phyloP scores from a whole-genome alignment of 169 alveolate genomes.

The Plasmodium inui region DNA sequence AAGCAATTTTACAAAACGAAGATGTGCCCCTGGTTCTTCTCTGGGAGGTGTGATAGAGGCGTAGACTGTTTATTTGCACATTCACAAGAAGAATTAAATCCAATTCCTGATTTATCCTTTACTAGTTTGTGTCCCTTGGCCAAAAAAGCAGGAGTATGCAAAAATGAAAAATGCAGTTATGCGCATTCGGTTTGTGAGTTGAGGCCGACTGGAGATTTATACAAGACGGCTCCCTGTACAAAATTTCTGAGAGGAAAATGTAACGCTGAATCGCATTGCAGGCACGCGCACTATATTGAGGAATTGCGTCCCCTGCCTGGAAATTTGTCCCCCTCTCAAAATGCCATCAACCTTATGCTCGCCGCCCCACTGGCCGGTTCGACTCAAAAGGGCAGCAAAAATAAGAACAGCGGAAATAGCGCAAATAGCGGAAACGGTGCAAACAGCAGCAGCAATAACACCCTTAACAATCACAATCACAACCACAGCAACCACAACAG shows the following conservation, averaged over 20 bases:
- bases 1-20: constrained; percentile 70
- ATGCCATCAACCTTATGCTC: constrained; percentile 59
- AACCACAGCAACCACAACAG: neutral
- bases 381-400: constrained; percentile 10
- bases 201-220: constrained; percentile 71
- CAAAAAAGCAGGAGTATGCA: constrained; percentile 85
- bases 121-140: constrained; percentile 85
- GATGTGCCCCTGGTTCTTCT: constrained; percentile 74
- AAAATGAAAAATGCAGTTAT: constrained; percentile 80
- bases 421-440: neutral
- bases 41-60: constrained; percentile 86
- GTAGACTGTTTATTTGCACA: constrained; percentile 89
- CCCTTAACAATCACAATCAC: neutral
- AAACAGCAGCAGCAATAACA: neutral
- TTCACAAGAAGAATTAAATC: constrained; percentile 87
- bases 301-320: constrained; percentile 68
- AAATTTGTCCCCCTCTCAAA: constrained; percentile 57
- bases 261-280: constrained; percentile 69
- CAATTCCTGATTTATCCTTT: constrained; percentile 65
- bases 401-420: neutral
- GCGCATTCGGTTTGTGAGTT: constrained; percentile 75
- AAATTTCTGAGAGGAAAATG: constrained; percentile 71
- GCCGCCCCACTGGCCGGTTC: constrained; percentile 31
- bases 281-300: constrained; percentile 66
- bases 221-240: constrained; percentile 66